Base-by-base conservation (phyloP, 2,329 filamentous ascomycete species). In the Epichloe elymi region DNA sequence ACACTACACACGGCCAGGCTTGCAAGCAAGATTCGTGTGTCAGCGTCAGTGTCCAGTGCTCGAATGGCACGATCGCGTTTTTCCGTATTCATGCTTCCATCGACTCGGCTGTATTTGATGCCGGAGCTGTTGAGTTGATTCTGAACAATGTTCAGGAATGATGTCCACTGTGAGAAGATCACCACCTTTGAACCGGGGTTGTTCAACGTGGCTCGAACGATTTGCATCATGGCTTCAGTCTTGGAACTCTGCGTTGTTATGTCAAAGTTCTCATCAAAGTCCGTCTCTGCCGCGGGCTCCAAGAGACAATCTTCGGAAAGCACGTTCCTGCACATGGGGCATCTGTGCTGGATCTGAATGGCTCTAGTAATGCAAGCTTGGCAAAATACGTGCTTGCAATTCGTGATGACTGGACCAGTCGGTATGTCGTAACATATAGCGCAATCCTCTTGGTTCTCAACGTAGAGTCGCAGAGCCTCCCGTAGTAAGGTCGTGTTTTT, bases 331-430 rank as follows among this genome's bases (percentile, higher is more conserved):
- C 89, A 95, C 76, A 95, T 83, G 0, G 89, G 90, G 54, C 90
- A 95, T 64, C 85, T 88, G 50, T 83, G 76, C 61, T 93, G 87
- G 1, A 79, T 74, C 51, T 85, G 77, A 53, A 95, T 84, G 47
- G 86, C 84, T 56, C 79, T 78, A 49, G 80, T 73, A 55, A 95
- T 88, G 63, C 90, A 95, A 4, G 71, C 68, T 20, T 72, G 73
- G 57, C 88, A 89, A 65, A 89, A 95, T 1, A 82, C 73, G 63
- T 95, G 89, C 26, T 86, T 87, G 67, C 89, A 95, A 46, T 82
- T 79, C 1, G 88, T 95, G 59, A 95, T 94, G 49, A 93, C 80
- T 0, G 89, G 87, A 3, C 78, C 71, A 26, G 80, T 79, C 3
- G 91, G 72, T 0, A 72, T 70, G 33, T 94, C 88, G 35, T 90